These are phyloP conservation scores for Rhizomucor pusillus DNA, from an alignment of 371 early-diverging fungal genomes.

Conservation along the genomic window DNA sequence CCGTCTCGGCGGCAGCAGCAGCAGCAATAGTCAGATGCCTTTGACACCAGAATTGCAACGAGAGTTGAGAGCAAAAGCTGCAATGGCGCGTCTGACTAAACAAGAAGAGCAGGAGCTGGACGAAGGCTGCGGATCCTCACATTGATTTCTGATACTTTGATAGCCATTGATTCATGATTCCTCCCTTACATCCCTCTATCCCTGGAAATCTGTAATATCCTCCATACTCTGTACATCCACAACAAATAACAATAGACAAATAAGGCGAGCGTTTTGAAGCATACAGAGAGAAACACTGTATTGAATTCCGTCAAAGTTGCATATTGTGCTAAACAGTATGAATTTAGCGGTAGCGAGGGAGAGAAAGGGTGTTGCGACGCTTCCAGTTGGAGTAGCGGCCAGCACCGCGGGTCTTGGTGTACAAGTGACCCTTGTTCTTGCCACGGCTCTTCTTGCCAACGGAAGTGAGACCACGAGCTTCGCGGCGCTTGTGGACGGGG, in stretches of 20 bases:
- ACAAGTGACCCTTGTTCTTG: slow-evolving; percentile 94
- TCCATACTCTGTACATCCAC: too few species aligned
- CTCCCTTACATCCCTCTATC: background rate
- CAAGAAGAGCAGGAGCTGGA: slow-evolving; percentile 52
- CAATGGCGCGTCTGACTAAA: slow-evolving; percentile 40
- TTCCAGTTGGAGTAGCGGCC: slow-evolving; percentile 52
- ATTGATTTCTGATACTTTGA: background rate
- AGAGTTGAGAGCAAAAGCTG: slow-evolving; percentile 35
- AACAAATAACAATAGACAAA: too few species aligned
- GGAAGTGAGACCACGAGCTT: slow-evolving; percentile 97
- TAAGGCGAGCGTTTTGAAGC: too few species aligned
- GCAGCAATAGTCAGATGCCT: background rate
- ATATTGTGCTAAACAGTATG: background rate
- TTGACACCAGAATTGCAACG: slow-evolving; percentile 19
- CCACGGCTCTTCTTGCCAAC: slow-evolving; percentile 98
- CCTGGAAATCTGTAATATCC: too few species aligned
- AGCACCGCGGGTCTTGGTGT: slow-evolving; percentile 74
- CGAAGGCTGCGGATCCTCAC: slow-evolving; percentile 38
- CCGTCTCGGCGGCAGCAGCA: slow-evolving; percentile 26
- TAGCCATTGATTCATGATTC: background rate
- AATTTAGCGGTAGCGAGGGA: slow-evolving; percentile 74
- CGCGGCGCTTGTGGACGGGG: slow-evolving; percentile 98
- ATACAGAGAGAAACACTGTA: background rate
- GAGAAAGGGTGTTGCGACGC: slow-evolving; percentile 70
- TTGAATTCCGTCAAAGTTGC: background rate